A percentile compares a stretch with the other conserved stretches of the same genome.
These are phyloP conservation scores for Furcasterigmium sp. DNA, from an alignment of 2,329 filamentous ascomycete genomes.

Conservation along the genomic window DNA sequence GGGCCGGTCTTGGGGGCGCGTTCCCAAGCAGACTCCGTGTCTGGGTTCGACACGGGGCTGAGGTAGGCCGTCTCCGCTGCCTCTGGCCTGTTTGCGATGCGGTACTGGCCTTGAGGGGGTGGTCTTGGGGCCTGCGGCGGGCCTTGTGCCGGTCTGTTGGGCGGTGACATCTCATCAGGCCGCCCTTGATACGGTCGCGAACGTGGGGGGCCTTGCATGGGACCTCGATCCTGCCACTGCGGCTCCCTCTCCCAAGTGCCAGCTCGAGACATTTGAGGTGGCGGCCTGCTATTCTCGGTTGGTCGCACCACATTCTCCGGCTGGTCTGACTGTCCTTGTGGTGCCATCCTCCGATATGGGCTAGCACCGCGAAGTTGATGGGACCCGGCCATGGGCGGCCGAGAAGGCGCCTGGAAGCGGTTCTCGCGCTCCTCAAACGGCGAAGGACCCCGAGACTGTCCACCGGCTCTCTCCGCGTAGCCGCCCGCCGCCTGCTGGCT, in stretches of 20 bases:
- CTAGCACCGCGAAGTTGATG: slow-evolving; percentile 1
- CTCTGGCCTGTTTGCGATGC: background rate
- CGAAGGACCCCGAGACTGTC: background rate
- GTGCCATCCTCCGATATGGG: background rate
- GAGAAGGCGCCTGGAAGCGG: slow-evolving; percentile 4
- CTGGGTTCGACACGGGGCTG: background rate
- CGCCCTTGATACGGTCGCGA: background rate
- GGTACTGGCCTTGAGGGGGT: background rate
- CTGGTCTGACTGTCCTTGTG: background rate
- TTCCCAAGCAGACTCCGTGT: background rate
- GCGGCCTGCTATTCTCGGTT: background rate
- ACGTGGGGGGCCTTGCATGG: background rate
- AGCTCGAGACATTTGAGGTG: background rate
- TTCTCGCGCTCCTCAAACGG: background rate
- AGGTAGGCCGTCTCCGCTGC: background rate
- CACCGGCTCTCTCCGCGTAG: too few relatives aligned
- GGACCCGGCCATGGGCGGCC: slow-evolving; percentile 8
- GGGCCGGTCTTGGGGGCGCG: background rate
- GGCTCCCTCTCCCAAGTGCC: background rate
- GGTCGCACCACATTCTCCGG: background rate
- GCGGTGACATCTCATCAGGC: background rate
- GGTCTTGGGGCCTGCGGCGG: background rate
- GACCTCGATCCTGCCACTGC: background rate
- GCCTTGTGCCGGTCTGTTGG: background rate
- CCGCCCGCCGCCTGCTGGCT: too few relatives aligned